Conservation (phyloP, 805 yeast genomes). For the Candida sonorensis region DNA sequence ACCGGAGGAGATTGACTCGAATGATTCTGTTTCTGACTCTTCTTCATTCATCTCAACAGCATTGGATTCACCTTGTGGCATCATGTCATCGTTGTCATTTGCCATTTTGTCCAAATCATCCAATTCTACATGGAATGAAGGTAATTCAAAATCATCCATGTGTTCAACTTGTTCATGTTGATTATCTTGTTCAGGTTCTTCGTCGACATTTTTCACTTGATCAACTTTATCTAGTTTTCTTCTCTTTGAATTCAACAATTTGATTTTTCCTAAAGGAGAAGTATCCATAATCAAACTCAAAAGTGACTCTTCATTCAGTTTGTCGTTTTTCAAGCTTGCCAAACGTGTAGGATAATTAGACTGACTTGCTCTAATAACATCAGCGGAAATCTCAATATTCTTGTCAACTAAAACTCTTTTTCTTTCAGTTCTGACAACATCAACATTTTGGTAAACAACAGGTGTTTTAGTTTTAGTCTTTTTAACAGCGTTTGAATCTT, state of each 20-base stretch:
- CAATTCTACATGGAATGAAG: constrained; percentile 15
- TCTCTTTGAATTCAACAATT: constrained; percentile 2
- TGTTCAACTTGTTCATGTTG: constrained; percentile 1
- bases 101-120: constrained; percentile 18
- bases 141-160: constrained; percentile 14
- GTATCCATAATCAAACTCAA: no score
- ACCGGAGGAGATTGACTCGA: no score
- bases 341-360: constrained; percentile 18
- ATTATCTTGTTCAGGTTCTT: no score
- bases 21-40: no score
- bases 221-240: constrained; percentile 7
- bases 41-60: no score
- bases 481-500: constrained; percentile 2
- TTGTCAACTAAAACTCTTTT: constrained; percentile 42
- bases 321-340: constrained; percentile 5
- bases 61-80: no score
- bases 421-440: constrained; percentile 43
- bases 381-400: constrained; percentile 37
- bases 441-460: constrained; percentile 26
- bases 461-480: constrained; percentile 15
- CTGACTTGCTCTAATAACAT: constrained; percentile 27
- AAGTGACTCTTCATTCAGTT: constrained; percentile 6
- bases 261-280: no score
- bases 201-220: not conserved
- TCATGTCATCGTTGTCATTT: no score